Conservation (phyloP, 2,329 filamentous ascomycete species). For the Alternaria incomplexa region DNA sequence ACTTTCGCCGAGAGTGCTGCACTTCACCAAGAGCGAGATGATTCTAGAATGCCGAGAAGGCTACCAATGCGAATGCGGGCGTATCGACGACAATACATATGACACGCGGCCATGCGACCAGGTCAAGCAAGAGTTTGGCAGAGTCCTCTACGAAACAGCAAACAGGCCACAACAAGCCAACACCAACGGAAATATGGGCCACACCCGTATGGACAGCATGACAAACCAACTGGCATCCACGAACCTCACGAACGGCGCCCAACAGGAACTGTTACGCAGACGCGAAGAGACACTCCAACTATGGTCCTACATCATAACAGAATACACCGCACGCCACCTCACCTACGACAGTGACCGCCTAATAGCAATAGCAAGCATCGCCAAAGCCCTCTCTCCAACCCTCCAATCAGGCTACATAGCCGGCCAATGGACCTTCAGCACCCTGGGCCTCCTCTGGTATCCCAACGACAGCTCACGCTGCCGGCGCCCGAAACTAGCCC, state of each 20-base stretch:
- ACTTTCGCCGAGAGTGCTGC: constrained; percentile 39
- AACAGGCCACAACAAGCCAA: constrained; percentile 11
- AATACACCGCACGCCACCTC: constrained; percentile 42
- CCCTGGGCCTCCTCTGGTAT: constrained; percentile 45
- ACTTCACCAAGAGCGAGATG: constrained; percentile 46
- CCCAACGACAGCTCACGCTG: constrained; percentile 37
- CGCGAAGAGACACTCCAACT: constrained; percentile 42
- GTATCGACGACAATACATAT: constrained; percentile 37
- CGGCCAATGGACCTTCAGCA: constrained; percentile 46
- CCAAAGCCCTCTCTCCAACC: constrained; percentile 31
- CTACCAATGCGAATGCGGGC: constrained; percentile 46
- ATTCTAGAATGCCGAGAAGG: constrained; percentile 46
- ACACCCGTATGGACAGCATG: constrained; percentile 33
- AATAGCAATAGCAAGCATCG: constrained; percentile 40
- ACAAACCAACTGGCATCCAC: constrained; percentile 38
- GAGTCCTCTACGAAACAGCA: constrained; percentile 26
- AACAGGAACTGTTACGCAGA: constrained; percentile 19
- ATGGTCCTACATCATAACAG: constrained; percentile 45
- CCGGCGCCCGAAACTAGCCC: constrained; percentile 26
- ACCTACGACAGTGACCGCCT: constrained; percentile 44
- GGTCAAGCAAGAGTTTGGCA: constrained; percentile 43
- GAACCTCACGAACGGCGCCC: constrained; percentile 27
- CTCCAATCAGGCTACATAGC: constrained; percentile 44
- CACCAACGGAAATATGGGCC: constrained; percentile 15
- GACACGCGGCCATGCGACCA: constrained; percentile 43